Evolutionary conservation across 805 yeast species (phyloP), one percentile per base, ranked within the genome.

Genomic region (Saturnispora silvae): DNA sequence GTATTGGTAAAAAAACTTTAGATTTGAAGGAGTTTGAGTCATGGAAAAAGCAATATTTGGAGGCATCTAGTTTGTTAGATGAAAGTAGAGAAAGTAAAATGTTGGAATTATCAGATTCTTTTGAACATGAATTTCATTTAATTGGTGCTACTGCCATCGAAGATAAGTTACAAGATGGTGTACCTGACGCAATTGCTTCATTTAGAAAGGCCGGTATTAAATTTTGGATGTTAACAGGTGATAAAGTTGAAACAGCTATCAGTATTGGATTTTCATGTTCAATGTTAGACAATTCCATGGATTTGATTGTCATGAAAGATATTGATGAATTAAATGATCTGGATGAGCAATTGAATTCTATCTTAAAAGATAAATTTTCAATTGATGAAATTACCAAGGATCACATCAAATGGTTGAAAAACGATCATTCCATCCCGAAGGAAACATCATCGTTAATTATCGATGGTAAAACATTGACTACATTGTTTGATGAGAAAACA

Each of bases 61-160:
- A 63, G n/a, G 89, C 86, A 2, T 61, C 70, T 27, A 53, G 63
- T 27, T 63, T 80, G 1, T 62, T 77, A 1, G 68, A 65, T 37
- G 73, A 66, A 15, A 64, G 74, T 39, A 65, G 89, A 40, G 89
- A 81, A 14, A 72, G 59, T 20, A 49, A 59, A 28, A 63, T 78
- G 48, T 82, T 72, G 26, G 44, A 45, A 20, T 65, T 76, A 20
- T 71, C 74, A 19, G 75, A 68, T 30, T 75, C 73, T 40, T 64
- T 82, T 37, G 94, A 81, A 54, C 53, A 56, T 2, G 70, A 64
- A 19, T 64, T 81, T 33, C 54, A 56, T 3, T 60, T 81, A 35
- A 56, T 81, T 34, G 92, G 92, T 15, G 84, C 86, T 17, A 81
- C 92, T 14, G 92, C 86, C 10, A 81, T 81, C 51, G 92, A 81